Evolutionary conservation across 768 basidiomycete species (phyloP).

Genomic region (Calocera cornea): DNA sequence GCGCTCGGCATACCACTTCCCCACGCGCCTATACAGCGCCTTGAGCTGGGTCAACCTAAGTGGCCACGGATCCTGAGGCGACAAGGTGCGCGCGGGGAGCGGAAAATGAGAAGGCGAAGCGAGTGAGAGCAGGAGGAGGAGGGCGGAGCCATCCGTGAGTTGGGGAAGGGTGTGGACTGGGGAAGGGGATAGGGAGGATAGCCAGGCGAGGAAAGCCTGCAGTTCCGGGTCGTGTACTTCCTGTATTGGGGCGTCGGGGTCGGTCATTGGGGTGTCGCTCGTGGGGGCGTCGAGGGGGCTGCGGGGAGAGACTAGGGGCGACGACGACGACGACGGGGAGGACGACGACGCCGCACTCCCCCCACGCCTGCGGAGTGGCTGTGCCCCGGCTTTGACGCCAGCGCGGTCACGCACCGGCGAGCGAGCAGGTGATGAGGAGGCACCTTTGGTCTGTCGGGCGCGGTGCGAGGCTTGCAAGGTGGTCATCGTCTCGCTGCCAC

Average conservation of each 20-base stretch:
- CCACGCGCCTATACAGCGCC: constrained; percentile 73
- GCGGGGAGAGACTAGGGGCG: neutral
- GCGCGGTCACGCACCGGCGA: neutral
- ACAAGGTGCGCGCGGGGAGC: neutral
- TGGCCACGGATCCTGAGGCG: constrained; percentile 74
- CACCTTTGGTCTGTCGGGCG: neutral
- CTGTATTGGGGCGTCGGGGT: too few species aligned
- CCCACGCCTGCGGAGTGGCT: neutral
- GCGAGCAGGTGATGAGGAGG: neutral
- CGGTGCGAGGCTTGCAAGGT: neutral
- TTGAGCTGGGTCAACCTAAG: constrained; percentile 72
- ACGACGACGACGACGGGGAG: neutral
- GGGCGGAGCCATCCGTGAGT: constrained; percentile 65
- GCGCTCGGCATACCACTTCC: constrained; percentile 66
- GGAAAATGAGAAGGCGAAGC: constrained; percentile 40
- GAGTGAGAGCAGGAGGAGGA: constrained; percentile 59
- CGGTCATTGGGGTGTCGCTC: neutral
- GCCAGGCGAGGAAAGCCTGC: constrained; percentile 63
- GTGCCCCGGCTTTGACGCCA: neutral
- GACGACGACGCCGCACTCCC: neutral
- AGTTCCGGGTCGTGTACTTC: constrained; percentile 34
- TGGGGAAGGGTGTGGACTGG: constrained; percentile 51
- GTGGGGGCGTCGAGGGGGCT: neutral
- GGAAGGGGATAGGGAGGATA: constrained; percentile 45
- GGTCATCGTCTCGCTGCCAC: neutral